Base-by-base conservation (phyloP, 2,329 filamentous ascomycete genomes). In the Fusarium beomiforme region DNA sequence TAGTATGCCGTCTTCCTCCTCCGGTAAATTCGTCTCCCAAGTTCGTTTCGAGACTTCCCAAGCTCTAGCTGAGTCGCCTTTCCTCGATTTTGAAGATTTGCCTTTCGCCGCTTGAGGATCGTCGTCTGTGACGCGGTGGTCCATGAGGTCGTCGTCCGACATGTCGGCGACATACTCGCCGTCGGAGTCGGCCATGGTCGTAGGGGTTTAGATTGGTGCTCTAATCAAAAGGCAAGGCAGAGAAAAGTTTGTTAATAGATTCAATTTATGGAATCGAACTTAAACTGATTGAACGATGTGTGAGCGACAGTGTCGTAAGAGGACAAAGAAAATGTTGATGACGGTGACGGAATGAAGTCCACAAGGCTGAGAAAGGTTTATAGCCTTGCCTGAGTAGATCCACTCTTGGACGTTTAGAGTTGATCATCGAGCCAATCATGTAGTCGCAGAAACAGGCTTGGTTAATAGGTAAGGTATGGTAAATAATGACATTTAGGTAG, bases 1-100 rank as follows among this genome's bases (percentile, higher is more conserved):
- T 72, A 97, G 89, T 62, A 90, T 91, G 47, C 93, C 94, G 82
- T 97, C 93, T 43, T 91, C 91, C 81, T 96, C 93, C 56, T 83
- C 81, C 47, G 81, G 81, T 53, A 93, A 88, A 36, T 95, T 88
- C 10, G 88, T 89, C 78, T 95, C 93, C 90, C 90, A 92, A 23
- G 88, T 90, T 59, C 90, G 84, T 79, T 90, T 88, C 29, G 91
- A 88, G 78, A 89, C 85, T 78, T 92, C 90, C 90, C 90, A 92
- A 6, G 89, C 87, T 23, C 89, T 88, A 76, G 85, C 86, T 19
- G 79, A 76, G 55, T 80, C 78, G n/a, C 78, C 78, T 62, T 81
- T 83, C 24, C 78, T 74, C 6, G 70, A 55, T 36, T 75, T 73
- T 4, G 77, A 67, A 21, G 72, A 44, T 49, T 79, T 80, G 34